Evolutionary conservation across 805 yeast species (phyloP), one percentile per base, ranked within the genome.

Genomic region (Candida ficus): DNA sequence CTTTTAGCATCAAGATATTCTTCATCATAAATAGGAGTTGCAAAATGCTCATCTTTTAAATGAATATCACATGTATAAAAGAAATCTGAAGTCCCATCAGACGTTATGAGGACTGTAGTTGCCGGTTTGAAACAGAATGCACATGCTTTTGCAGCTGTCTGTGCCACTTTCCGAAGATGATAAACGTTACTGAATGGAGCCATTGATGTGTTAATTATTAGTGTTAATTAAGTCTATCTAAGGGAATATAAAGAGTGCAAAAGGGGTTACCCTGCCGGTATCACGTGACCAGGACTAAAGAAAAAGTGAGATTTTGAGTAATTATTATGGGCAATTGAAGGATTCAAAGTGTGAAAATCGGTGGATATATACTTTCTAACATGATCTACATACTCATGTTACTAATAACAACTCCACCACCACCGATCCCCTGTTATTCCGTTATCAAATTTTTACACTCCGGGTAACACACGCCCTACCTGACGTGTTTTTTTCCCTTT

Each of bases 51-150:
- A 29, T 57, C 61, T 19, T 36, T 44, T 6, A 55, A 30, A 35
- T 57, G 61, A 4, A 30, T n/a, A 16, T 51, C 59, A 38, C 61
- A 57, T 3, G 56, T 51, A 38, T 55, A 55, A 14, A 37, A 43
- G 37, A 39, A 42, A 19, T 42, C 45, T 14, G 43, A 39, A 3
- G 38, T 19, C 13, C 51, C 53, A 34, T 57, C 59, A 12, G 47
- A 37, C 0, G 61, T 51, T 17, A 57, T 48, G 2, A 57, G 41
- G 1, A 57, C 61, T 5, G 53, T 37, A 1, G 44, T 36, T 6
- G 60, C 44, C 12, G 58, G 57, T 21, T 55, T 57, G 39, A 39
- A 57, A 36, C 61, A 57, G 39, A 57, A 53, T 2, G 48, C 45
- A 33, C 61, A 57, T 4, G 61, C 48, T 25, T 52, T 49, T 13